Evolutionary conservation across 192 early-diverging fungal species (phyloP), one percentile per base, ranked within the genome.

Genomic region (Helicostylum pulchrum): DNA sequence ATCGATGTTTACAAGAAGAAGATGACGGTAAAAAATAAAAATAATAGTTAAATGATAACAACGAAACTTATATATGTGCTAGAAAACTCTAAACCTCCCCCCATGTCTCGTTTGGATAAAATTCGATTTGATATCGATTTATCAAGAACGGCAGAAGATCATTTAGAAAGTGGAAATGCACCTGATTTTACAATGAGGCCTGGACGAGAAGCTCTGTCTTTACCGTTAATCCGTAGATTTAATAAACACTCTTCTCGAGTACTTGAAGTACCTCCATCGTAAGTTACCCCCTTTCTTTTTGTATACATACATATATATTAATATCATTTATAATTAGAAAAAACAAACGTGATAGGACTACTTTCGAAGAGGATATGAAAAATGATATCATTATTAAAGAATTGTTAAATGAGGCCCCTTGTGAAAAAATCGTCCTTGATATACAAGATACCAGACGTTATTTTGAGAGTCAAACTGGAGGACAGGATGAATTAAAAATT

Each of bases 221-320:
- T 92, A 50, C 84, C 93, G 10, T 77, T 98, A 17, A 90, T 98
- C 59, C 73, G 93, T 49, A 73, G 89, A 23, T 93, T 94, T 68
- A 98, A 98, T 66, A 87, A 91, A 48, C 94, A 96, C 61, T 92
- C 93, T 3, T 84, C 88, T 70, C 77, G 88, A 6, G 89, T 97
- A 3, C 70, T 98, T 9, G 83, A 90, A 49, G 57, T 61, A 23
- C 62, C 53, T 26, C 42, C 61, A 6, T n/a, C 43, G 62, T 61
- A 75, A 62, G 42, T 36, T 2, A 6, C 26, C 26, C 26, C 26
- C 26, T 26, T 26, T 26, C 26, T 26, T 2, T 26, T 2, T 26
- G 26, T 26, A 26, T 26, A 26, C 26, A 26, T 26, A 26, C 2
- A 30, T 12, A 42, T 26, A 26, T 26, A 26, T 26, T 26, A 26